These are phyloP conservation scores for Globisporangium nagaii DNA, from an alignment of 352 stramenopile species.

Conservation along the genomic window DNA sequence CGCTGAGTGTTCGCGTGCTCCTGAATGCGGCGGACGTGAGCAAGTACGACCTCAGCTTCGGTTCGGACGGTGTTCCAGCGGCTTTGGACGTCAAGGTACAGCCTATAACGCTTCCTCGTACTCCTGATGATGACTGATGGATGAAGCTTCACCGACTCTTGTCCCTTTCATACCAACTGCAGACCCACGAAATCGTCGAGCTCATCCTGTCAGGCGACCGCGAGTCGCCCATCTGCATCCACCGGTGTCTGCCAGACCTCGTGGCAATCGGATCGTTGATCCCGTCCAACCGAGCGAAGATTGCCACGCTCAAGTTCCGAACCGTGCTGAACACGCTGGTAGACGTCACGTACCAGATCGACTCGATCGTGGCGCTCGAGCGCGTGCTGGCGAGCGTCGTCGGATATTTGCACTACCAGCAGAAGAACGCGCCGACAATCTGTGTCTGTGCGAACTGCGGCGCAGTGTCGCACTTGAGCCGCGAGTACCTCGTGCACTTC, in stretches of 20 bases:
- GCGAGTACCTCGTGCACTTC: conserved; percentile 27
- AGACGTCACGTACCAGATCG: conserved; percentile 60
- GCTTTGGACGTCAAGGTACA: conserved; percentile 59
- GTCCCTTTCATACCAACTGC: too few relatives aligned
- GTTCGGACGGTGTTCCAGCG: conserved; percentile 57
- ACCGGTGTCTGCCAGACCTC: conserved; percentile 40
- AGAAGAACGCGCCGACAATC: conserved; percentile 27
- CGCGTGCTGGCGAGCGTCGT: conserved; percentile 37
- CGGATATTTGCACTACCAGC: conserved; percentile 37
- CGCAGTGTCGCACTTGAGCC: conserved; percentile 46
- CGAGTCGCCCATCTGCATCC: conserved; percentile 28
- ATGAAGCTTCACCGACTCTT: too few relatives aligned
- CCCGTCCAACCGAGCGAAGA: conserved; percentile 43
- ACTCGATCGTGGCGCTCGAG: conserved; percentile 24
- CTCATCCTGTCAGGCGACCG: conserved; percentile 6
- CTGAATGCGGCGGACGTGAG: conserved; percentile 57
- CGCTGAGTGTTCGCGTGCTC: conserved; percentile 39
- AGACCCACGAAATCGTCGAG: conserved; percentile 48
- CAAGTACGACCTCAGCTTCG: conserved; percentile 51
- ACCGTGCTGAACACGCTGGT: conserved; percentile 9
- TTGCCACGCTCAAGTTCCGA: conserved; percentile 46
- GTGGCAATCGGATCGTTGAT: conserved; percentile 50
- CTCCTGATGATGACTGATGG: neutral
- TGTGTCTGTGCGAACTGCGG: conserved; percentile 59
- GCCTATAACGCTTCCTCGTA: neutral